phyloP scores from a whole-genome alignment of 306 rosid genomes.

The Cercis canadensis region DNA sequence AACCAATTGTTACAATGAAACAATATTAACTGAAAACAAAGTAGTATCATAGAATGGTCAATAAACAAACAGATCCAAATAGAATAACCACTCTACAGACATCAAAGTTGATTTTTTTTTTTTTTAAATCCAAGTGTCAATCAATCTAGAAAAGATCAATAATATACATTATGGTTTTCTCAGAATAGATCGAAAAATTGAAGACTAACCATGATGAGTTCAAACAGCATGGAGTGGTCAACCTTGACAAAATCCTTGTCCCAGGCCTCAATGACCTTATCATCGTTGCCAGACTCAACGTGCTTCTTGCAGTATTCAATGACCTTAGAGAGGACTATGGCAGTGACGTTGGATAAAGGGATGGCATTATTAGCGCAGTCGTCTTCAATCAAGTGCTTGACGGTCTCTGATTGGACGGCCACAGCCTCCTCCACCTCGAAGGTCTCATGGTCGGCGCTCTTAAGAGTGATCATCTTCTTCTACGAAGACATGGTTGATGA shows the following conservation, averaged over 20 bases:
- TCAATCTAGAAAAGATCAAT: too few relatives aligned
- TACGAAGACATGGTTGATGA: conserved; percentile 25
- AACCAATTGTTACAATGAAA: too few relatives aligned
- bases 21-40: too few relatives aligned
- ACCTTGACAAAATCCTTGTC: conserved; percentile 37
- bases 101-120: too few relatives aligned
- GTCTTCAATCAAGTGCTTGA: conserved; percentile 43
- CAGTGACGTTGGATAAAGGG: conserved; percentile 32
- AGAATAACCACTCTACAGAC: too few relatives aligned
- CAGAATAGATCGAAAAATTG: too few relatives aligned
- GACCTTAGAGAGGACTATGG: conserved; percentile 36
- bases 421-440: conserved; percentile 40
- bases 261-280: conserved; percentile 26
- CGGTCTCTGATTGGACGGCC: conserved; percentile 31
- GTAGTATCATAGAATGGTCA: too few relatives aligned
- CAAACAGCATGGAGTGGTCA: conserved; percentile 33
- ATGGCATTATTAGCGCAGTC: conserved; percentile 14
- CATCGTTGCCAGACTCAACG: conserved; percentile 6
- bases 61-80: too few relatives aligned
- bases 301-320: conserved; percentile 45
- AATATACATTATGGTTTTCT: too few relatives aligned
- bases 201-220: conserved; percentile 39
- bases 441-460: conserved; percentile 39
- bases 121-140: too few relatives aligned
- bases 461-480: conserved; percentile 30